Base-by-base conservation (phyloP, 2,329 filamentous ascomycete genomes). In the Pseudogymnoascus sp. region DNA sequence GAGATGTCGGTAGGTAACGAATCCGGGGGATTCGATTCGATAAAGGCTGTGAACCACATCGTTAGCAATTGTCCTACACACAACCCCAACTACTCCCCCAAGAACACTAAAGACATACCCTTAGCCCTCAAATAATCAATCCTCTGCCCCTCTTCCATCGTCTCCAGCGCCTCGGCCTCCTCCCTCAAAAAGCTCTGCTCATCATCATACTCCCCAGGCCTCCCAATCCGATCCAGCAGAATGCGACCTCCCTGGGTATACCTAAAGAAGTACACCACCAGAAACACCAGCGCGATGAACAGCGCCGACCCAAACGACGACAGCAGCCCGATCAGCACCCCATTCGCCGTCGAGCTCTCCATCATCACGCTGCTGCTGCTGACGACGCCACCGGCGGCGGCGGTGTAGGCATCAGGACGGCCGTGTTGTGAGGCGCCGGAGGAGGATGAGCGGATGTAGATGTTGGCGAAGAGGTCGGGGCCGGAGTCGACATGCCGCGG, bases 1-100 rank as follows among this genome's bases (percentile, higher is more conserved):
- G 95, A 97, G 68, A 99, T 99, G 74, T 99, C 95, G 69, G 95
- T 97, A 72, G 95, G 92, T 64, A 93, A 80, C 6, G 95, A 97
- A 76, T 99, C 95, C 68, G 95, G 92, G 2, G 93, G 95, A 73
- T 97, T 97, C 63, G 89, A 91, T 75, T 95, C 89, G 66, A 97
- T 87, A 73, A 96, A 99, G 34, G 93, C 95, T 99, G 69, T 36
- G 1, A 1, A 44, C 10, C 10, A 18, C 21, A 64, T 2, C 37
- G 12, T 42, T n/a, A 56, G 56, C 28, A 64, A 34, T 46, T 40
- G 46, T 3, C 44, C n/a, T n/a, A n/a, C n/a, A n/a, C n/a, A n/a
- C n/a, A n/a, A n/a, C n/a, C 18, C 16, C 21, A 18, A 31, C 31
- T 53, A 21, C 31, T 62, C 14, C 23, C 10, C 16, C 6, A 21